Percentiles rank a stretch among this genome's conserved stretches.
phyloP scores from a whole-genome alignment of 192 early-diverging fungal genomes.

The Mortierella antarctica region DNA sequence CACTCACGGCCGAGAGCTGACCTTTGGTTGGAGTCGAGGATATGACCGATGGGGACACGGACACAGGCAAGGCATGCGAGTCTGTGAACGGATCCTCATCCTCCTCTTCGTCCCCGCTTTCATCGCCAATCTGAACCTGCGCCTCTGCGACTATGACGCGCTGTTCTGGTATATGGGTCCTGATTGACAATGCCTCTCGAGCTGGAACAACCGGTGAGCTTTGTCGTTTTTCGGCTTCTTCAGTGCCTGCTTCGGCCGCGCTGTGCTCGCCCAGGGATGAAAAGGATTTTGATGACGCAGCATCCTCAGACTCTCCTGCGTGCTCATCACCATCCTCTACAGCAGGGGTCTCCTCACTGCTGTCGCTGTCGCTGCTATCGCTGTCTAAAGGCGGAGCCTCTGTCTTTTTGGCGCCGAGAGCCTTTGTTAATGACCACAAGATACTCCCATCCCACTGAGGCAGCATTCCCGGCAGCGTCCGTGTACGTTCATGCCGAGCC shows the following conservation, averaged over 20 bases:
- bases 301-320: neutral
- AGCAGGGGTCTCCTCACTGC: neutral
- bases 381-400: conserved; percentile 27
- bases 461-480: conserved; percentile 38
- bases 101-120: conserved; percentile 17
- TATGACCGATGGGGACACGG: neutral
- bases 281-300: neutral
- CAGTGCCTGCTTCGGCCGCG: neutral
- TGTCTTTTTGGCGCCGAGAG: conserved; percentile 25
- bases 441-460: conserved; percentile 39
- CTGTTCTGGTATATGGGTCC: conserved; percentile 10
- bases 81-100: conserved; percentile 52
- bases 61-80: conserved; percentile 24
- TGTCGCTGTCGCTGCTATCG: conserved; percentile 38
- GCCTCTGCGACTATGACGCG: conserved; percentile 41
- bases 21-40: neutral
- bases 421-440: conserved; percentile 36
- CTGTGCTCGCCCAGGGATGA: too few relatives aligned
- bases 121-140: conserved; percentile 44
- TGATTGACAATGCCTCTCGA: conserved; percentile 14
- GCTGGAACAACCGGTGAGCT: conserved; percentile 1
- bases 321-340: conserved; percentile 12
- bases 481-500: conserved; percentile 32
- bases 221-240: neutral
- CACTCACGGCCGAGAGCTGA: neutral